Percentiles rank a stretch among this genome's conserved stretches.
Conservation (phyloP, 202 grass and related monocot species). For the Carex sylvatica region DNA sequence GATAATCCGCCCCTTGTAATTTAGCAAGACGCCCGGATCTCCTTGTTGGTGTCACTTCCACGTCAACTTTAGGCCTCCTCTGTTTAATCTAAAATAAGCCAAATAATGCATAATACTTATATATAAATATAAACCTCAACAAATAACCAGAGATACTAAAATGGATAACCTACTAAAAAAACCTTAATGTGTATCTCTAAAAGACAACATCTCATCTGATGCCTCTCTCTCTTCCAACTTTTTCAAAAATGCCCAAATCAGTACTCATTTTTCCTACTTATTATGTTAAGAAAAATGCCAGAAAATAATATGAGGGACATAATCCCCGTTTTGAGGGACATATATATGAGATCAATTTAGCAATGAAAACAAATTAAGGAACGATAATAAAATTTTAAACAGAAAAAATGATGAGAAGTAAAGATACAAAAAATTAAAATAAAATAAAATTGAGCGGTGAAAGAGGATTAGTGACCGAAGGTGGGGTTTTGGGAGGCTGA, state of each 20-base stretch:
- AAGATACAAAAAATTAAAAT: not conserved
- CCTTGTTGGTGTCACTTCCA: conserved; percentile 42
- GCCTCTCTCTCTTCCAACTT: not conserved
- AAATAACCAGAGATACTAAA: not conserved
- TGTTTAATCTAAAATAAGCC: conserved; percentile 36
- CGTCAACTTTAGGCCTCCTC: conserved; percentile 54
- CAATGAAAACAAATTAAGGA: not conserved
- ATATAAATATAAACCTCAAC: not conserved
- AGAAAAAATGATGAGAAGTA: not conserved
- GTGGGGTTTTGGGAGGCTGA: conserved; percentile 55
- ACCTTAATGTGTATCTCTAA: not conserved
- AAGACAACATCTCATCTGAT: not conserved
- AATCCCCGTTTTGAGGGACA: not conserved
- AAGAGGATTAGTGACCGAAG: conserved; percentile 25
- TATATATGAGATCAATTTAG: not conserved
- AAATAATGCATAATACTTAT: not conserved
- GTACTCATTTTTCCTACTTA: not conserved
- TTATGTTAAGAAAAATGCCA: not conserved
- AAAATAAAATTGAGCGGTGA: not conserved
- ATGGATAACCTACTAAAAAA: not conserved
- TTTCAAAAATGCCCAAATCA: not conserved
- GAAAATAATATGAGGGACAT: not conserved
- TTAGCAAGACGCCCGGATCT: conserved; percentile 54
- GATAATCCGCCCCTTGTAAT: conserved; percentile 44
- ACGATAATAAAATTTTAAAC: not conserved